Conservation (phyloP, 129 eudicot genomes). For the Ambrosia trifida region DNA sequence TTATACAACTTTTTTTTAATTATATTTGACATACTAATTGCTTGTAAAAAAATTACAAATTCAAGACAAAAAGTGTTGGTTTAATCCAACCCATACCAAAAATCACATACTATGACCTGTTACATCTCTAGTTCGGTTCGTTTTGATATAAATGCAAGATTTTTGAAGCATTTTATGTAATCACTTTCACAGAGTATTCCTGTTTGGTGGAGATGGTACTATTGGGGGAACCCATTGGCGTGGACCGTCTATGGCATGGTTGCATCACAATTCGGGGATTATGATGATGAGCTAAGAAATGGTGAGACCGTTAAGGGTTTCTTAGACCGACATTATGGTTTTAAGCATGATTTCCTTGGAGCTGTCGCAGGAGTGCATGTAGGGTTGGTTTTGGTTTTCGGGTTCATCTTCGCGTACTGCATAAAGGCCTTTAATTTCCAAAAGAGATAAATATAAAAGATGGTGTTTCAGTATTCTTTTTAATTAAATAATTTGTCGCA, state of each 20-base stretch:
- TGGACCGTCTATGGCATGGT: slow-evolving; percentile 57
- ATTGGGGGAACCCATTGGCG: slow-evolving; percentile 54
- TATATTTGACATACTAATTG: too few relatives aligned
- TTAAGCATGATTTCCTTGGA: slow-evolving; percentile 38
- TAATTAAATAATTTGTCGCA: too few relatives aligned
- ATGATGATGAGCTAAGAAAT: slow-evolving; percentile 1
- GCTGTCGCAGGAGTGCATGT: slow-evolving; percentile 30
- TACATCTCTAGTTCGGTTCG: too few relatives aligned
- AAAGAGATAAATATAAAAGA: slow-evolving; percentile 19
- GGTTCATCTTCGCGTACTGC: slow-evolving; percentile 26
- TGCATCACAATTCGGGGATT: slow-evolving; percentile 52
- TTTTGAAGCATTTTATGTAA: too few relatives aligned
- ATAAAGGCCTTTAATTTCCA: slow-evolving; percentile 45
- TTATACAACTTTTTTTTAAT: too few relatives aligned
- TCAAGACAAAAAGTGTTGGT: too few relatives aligned
- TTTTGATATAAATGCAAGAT: too few relatives aligned
- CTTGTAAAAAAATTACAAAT: too few relatives aligned
- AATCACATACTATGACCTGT: too few relatives aligned
- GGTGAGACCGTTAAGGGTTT: slow-evolving; percentile 20
- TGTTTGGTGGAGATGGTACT: slow-evolving; percentile 78
- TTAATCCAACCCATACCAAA: too few relatives aligned
- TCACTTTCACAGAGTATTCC: too few relatives aligned
- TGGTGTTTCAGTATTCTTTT: too few relatives aligned
- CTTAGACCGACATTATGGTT: neutral
- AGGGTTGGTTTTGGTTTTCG: slow-evolving; percentile 25